phyloP scores from a whole-genome alignment of 1,139 yeast species.

The Suhomyces kunorum region DNA sequence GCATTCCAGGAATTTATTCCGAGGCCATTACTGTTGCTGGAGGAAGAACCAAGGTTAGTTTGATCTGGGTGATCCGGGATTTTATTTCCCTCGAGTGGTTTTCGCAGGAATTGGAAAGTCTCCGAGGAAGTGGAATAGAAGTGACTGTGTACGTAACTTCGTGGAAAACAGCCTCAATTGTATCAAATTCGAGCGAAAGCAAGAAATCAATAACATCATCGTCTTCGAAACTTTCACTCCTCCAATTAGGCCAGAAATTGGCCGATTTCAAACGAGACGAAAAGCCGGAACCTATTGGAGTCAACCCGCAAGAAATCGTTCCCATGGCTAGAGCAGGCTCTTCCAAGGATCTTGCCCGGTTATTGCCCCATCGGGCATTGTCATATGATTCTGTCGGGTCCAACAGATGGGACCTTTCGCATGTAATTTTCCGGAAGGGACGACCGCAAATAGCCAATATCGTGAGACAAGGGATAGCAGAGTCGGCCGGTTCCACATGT shows the following conservation, averaged over 20 bases:
- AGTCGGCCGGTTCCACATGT: conserved; percentile 34
- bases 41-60: conserved; percentile 13
- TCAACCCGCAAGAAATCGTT: background rate
- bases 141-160: conserved; percentile 22
- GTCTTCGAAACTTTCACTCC: no score
- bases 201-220: background rate
- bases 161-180: background rate
- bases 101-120: conserved; percentile 19
- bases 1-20: conserved; percentile 29
- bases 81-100: conserved; percentile 23
- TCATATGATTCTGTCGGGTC: background rate
- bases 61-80: conserved; percentile 27
- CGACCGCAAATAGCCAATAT: conserved; percentile 32
- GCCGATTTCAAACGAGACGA: background rate
- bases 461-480: conserved; percentile 27
- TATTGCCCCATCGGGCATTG: background rate
- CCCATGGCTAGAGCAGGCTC: background rate
- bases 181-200: background rate
- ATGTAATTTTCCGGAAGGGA: conserved; percentile 29
- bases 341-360: background rate
- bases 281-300: background rate
- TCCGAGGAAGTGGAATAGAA: conserved; percentile 19
- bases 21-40: conserved; percentile 19
- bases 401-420: conserved; percentile 17
- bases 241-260: no score